Conservation (phyloP, 495 filamentous ascomycete genomes). For the Penicillium longicatenatum region DNA sequence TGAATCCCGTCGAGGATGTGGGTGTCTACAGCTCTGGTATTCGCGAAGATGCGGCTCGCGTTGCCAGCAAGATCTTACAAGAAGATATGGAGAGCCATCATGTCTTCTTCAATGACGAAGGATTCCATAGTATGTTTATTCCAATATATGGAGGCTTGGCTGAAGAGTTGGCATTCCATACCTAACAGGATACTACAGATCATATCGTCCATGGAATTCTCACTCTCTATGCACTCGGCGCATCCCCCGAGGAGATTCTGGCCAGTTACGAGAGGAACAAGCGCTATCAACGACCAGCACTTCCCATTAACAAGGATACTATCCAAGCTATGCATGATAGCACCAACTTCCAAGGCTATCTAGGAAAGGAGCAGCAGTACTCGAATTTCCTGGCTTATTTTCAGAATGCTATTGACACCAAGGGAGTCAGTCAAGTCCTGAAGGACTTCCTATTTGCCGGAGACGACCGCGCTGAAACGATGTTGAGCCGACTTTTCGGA, state of each 20-base stretch:
- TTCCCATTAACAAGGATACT: conserved; percentile 41
- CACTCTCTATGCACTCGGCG: conserved; percentile 75
- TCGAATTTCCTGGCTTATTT: conserved; percentile 72
- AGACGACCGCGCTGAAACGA: conserved; percentile 59
- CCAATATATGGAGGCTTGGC: not conserved
- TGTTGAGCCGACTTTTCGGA: conserved; percentile 59
- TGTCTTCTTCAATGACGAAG: conserved; percentile 70
- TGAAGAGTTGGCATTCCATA: not conserved
- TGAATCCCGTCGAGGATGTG: conserved; percentile 53
- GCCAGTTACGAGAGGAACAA: conserved; percentile 60
- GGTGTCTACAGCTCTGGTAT: conserved; percentile 59
- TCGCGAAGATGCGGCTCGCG: conserved; percentile 59
- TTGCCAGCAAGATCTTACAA: conserved; percentile 66
- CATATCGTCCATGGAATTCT: conserved; percentile 77
- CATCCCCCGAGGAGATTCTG: conserved; percentile 56
- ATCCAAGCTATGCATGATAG: conserved; percentile 55
- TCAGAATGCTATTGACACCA: conserved; percentile 64
- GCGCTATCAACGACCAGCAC: conserved; percentile 58
- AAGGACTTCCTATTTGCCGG: conserved; percentile 66
- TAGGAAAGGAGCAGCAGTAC: conserved; percentile 59
- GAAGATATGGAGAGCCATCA: conserved; percentile 75
- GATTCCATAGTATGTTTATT: conserved; percentile 62
- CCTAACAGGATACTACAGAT: conserved; percentile 29
- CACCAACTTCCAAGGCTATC: conserved; percentile 50
- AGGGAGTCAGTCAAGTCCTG: conserved; percentile 60